Base-by-base conservation (phyloP, 2,329 filamentous ascomycete genomes). In the Fusarium odoratissimum region DNA sequence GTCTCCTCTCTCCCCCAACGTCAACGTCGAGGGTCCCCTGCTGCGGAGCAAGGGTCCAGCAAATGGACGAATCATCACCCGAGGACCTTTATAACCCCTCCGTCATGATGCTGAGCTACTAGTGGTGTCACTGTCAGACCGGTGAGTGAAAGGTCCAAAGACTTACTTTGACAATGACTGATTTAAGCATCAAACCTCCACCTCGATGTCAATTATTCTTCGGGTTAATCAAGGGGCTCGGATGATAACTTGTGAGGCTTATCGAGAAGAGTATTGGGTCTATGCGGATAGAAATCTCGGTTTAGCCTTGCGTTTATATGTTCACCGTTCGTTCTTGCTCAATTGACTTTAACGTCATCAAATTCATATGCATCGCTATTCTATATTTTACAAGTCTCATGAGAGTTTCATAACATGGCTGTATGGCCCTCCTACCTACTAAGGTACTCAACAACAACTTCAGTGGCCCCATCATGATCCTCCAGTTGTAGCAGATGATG, bases 41-140 rank as follows among this genome's bases (percentile, higher is more conserved):
- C 30, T 51, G 44, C 55, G 41, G 38, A 64, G 56, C 57, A 72
- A 70, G 70, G 69, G 56, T 72, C 70, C 41, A 23, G 12, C 28
- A 37, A 14, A 45, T 49, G 14, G 23, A 30, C 66, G 67, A 72
- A 73, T 62, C 51, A 74, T 25, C 25, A n/a, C 35, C 40, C 44
- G 14, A 60, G 37, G 17, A 49, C 48, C 35, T 55, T 52, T 48
- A 57, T 51, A 44, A 67, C 65, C 65, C 70, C 64, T 56, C 57
- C 57, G 46, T 68, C 62, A 71, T 73, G 67, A 74, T 64, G 33
- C 58, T 71, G 51, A 63, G 51, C 57, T 70, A 49, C 56, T 45
- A 41, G 58, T 59, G 23, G 41, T 42, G 49, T 42, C 60, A 63
- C 57, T 58, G 56, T 48, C 60, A 72, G 57, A 66, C 42, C 35